Base-by-base conservation (phyloP, 306 rosid genomes). In the Luffa aegyptiaca region DNA sequence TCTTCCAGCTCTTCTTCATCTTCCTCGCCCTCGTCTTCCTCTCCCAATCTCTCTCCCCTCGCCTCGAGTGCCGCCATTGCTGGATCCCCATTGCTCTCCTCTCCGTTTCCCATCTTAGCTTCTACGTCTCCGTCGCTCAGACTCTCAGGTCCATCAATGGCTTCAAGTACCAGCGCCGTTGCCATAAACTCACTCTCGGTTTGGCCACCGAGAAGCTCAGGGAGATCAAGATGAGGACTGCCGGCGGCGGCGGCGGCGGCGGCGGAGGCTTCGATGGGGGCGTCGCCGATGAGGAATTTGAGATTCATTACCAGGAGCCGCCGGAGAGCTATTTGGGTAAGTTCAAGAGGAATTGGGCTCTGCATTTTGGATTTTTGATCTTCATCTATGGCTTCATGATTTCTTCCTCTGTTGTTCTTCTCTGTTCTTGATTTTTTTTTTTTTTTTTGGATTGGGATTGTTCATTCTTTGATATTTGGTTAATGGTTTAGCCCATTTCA, bases 281-380 rank as follows among this genome's bases (percentile, higher is more conserved):
- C 16, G 61, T 82, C 53, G 89, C 77, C 0, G 92, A 87, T 13
- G 90, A 85, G 6, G 98, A 91, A 20, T 85, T 94, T 31, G 97
- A 92, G 91, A 94, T 94, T 84, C 93, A 88, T 37, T 92, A 92
- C 74, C 98, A 94, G 83, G 97, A 94, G 70, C 98, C 97, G 1
- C 97, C 97, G 0, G 97, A 94, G 80, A 83, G 85, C 61, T 94
- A 94, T 68, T 91, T 94, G 46, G 97, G 87, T 12, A 94, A 94
- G 93, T 94, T 94, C 21, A 94, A 91, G 92, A 88, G 97, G 80
- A 94, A 90, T 56, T 94, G 98, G 98, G 98, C 97, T n/a, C 82
- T 92, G 51, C 92, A 94, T 85, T 94, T 94, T 81, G 95, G 86
- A 0, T 94, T 94, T 80, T 90, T 94, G 91, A 88, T 92, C 76